Evolutionary conservation across 306 rosid genomes (phyloP), one percentile per base, ranked within the genome.

Genomic region (Vigna nakashimae): DNA sequence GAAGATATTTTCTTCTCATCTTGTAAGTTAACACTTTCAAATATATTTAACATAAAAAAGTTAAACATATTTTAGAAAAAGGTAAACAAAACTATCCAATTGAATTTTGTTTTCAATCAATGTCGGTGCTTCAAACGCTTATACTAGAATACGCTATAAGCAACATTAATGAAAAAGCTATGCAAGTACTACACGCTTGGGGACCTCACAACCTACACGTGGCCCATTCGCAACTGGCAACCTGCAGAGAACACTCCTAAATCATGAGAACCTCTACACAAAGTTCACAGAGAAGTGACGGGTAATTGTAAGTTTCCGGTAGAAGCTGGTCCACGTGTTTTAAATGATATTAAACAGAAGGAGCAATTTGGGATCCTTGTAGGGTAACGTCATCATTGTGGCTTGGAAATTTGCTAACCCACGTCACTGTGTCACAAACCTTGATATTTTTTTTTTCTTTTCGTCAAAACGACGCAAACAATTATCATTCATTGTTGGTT

Each of bases 281-380:
- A 0, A 75, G 26, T 2, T 2, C 1, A n/a, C 6, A 9, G 17
- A 34, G 0, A 0, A 15, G 15, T 18, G 16, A 46, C 42, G 3
- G 43, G 36, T 30, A 64, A 4, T 43, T 50, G 20, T 62, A 45
- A 26, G 74, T 84, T 32, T 10, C 71, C 84, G 28, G 53, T 69
- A 17, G 17, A 38, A 0, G 4, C n/a, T 55, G 77, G 83, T 43
- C 81, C 84, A 78, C 81, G 75, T 86, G 80, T 71, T 24, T 60
- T 30, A 28, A 57, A 76, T 67, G 55, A 70, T 36, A 64, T 18
- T 43, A 3, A 32, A 45, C 16, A 28, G 26, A 14, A 34, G 68
- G 43, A 34, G 46, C 50, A 5, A 78, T 3, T 17, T 11, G n/a
- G 6, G 77, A 43, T 69, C 86, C 42, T 42, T 9, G 12, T 15